Percentiles rank a stretch among this genome's conserved stretches.
phyloP scores from a whole-genome alignment of 208 protist species.

The Leishmania gerbilli region DNA sequence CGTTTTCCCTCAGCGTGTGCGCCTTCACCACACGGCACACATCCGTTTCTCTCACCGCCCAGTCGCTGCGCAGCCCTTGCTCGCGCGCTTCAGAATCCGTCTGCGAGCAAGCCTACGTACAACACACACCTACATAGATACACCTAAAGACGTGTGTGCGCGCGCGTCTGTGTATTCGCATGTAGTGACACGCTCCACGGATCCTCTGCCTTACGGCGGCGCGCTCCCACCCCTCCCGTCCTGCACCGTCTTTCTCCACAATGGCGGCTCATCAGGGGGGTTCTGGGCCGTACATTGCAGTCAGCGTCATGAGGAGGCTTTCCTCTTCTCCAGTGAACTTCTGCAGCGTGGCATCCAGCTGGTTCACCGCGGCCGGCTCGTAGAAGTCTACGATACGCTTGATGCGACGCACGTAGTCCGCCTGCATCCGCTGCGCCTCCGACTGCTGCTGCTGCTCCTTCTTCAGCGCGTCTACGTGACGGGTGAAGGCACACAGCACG shows the following conservation, averaged over 20 bases:
- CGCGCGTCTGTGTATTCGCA: background rate
- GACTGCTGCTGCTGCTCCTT: conserved; percentile 21
- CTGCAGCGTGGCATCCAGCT: conserved; percentile 32
- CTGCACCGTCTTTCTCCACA: background rate
- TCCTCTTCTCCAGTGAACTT: conserved; percentile 53
- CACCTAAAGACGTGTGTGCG: background rate
- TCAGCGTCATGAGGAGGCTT: conserved; percentile 46
- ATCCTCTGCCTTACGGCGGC: background rate
- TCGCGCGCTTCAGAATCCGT: no score
- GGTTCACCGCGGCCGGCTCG: conserved; percentile 30
- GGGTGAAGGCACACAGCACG: conserved; percentile 40
- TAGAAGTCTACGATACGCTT: conserved; percentile 40
- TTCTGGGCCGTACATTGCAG: conserved; percentile 56
- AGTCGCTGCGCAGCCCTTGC: no score
- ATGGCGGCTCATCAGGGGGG: conserved; percentile 15
- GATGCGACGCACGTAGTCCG: conserved; percentile 40
- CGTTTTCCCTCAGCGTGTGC: no score
- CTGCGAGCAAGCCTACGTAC: no score
- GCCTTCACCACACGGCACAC: background rate
- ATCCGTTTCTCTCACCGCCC: no score
- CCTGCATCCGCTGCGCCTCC: conserved; percentile 12
- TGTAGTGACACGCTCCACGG: background rate
- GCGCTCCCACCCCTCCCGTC: background rate
- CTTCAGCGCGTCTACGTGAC: conserved; percentile 36
- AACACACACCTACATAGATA: no score